These are phyloP conservation scores for Helminthosporium solani DNA, from an alignment of 2,329 filamentous ascomycete species.

Conservation along the genomic window DNA sequence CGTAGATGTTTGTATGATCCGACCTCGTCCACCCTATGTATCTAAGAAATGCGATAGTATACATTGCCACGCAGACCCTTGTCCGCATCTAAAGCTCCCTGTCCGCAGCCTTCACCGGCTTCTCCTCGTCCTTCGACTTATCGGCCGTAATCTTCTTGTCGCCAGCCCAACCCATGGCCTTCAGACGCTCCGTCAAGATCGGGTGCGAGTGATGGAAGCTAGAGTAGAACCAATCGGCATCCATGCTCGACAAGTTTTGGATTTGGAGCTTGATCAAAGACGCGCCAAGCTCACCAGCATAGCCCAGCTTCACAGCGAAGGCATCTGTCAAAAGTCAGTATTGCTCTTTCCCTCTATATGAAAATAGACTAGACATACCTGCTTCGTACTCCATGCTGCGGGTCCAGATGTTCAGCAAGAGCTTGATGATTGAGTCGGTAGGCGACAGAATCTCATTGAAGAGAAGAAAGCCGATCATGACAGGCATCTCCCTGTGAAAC, in stretches of 20 bases:
- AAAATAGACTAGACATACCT: conserved; percentile 56
- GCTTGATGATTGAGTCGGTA: conserved; percentile 91
- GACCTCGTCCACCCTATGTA: too few relatives aligned
- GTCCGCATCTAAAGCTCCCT: conserved; percentile 64
- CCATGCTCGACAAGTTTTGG: conserved; percentile 97
- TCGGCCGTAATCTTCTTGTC: conserved; percentile 54
- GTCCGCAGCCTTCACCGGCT: conserved; percentile 69
- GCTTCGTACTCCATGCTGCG: conserved; percentile 96
- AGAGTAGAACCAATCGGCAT: conserved; percentile 97
- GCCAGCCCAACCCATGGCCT: conserved; percentile 84
- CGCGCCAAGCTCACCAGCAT: conserved; percentile 75
- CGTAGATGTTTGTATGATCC: too few relatives aligned
- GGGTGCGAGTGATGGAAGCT: conserved; percentile 99
- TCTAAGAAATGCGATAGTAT: too few relatives aligned
- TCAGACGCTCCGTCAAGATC: conserved; percentile 88
- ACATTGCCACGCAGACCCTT: too few relatives aligned
- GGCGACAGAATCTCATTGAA: conserved; percentile 96
- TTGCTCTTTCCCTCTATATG: too few relatives aligned
- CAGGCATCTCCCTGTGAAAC: conserved; percentile 78
- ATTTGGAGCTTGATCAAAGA: conserved; percentile 97
- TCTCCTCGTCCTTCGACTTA: conserved; percentile 56
- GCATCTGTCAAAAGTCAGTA: conserved; percentile 56
- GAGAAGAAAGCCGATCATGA: conserved; percentile 94
- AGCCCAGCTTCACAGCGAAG: conserved; percentile 84
- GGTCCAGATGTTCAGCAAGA: conserved; percentile 93